Evolutionary conservation across 2,329 filamentous ascomycete genomes (phyloP).

Genomic region (Pyrenochaeta sp.): DNA sequence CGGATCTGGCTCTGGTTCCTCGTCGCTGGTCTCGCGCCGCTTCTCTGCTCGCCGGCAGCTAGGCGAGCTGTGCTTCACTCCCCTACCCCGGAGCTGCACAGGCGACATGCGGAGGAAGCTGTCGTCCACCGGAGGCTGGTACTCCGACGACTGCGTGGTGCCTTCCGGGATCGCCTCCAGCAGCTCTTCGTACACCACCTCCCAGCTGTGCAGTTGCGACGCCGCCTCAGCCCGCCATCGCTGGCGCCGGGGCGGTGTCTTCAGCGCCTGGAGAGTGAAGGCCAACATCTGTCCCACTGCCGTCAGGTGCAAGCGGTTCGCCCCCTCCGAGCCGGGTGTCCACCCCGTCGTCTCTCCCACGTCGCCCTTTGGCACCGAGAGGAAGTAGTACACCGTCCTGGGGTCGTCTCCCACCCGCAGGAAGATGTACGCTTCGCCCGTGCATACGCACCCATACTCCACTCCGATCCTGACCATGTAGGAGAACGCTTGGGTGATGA

Average conservation of each 20-base stretch:
- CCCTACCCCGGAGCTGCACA: slow-evolving; percentile 16
- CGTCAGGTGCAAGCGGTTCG: slow-evolving; percentile 20
- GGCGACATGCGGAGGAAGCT: slow-evolving; percentile 20
- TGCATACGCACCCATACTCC: slow-evolving; percentile 55
- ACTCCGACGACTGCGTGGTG: slow-evolving; percentile 29
- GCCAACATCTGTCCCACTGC: slow-evolving; percentile 24
- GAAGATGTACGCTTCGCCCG: slow-evolving; percentile 56
- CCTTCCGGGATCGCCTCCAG: slow-evolving; percentile 10
- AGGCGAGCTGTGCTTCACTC: slow-evolving; percentile 1
- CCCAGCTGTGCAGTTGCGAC: slow-evolving; percentile 15
- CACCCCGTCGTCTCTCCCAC: slow-evolving; percentile 24
- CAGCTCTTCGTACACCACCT: slow-evolving; percentile 22
- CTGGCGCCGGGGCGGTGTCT: slow-evolving; percentile 9
- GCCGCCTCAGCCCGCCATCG: slow-evolving; percentile 10
- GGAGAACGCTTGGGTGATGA: slow-evolving; percentile 59
- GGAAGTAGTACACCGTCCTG: slow-evolving; percentile 39
- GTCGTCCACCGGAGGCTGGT: slow-evolving; percentile 13
- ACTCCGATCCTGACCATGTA: slow-evolving; percentile 61
- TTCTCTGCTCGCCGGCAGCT: slow-evolving; percentile 14
- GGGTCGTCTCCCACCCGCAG: slow-evolving; percentile 41
- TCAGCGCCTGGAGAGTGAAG: slow-evolving; percentile 21
- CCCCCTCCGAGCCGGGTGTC: slow-evolving; percentile 9
- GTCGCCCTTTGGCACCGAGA: slow-evolving; percentile 42
- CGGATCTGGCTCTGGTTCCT: slow-evolving; percentile 10
- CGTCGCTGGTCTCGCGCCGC: slow-evolving; percentile 9